A percentile compares a stretch with the other conserved stretches of the same genome.
phyloP scores from a whole-genome alignment of 139 green algal species.

The Limnomonas spitsbergensis region DNA sequence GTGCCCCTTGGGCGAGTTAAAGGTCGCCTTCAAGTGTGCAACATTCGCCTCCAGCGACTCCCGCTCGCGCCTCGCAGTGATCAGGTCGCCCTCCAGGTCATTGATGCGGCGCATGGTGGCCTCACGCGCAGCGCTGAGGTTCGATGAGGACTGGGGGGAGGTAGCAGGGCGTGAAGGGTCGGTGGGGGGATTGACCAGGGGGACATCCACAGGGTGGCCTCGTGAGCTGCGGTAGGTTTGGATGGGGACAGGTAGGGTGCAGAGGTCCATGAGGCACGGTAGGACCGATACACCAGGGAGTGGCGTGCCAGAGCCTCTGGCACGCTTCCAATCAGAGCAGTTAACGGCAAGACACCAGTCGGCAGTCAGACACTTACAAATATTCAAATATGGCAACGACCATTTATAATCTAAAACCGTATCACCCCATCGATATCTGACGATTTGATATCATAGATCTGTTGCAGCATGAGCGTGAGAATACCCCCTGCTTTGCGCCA shows the following conservation, averaged over 20 bases:
- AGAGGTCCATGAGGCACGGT: neutral
- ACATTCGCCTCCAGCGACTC: slow-evolving; percentile 38
- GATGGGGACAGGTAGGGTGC: neutral
- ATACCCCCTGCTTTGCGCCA: no score
- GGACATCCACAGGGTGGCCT: neutral
- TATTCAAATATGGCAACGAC: no score
- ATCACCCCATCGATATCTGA: no score
- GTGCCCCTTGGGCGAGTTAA: neutral
- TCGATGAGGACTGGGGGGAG: slow-evolving; percentile 24
- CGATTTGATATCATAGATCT: no score
- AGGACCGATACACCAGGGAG: neutral
- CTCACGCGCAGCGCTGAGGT: slow-evolving; percentile 21
- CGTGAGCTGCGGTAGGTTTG: no score
- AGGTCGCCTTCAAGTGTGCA: slow-evolving; percentile 10
- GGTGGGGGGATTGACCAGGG: neutral
- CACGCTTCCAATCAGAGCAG: no score
- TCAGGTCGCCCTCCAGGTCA: slow-evolving; percentile 36
- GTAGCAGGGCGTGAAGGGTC: neutral
- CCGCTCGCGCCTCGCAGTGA: slow-evolving; percentile 28
- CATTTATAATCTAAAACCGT: no score
- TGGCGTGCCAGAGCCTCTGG: no score
- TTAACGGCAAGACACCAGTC: no score
- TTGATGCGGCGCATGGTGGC: slow-evolving; percentile 38
- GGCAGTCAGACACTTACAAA: no score
- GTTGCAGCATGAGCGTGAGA: no score